A percentile compares a stretch with the other conserved stretches of the same genome.
Evolutionary conservation across 176 grass and related monocot genomes (phyloP).

Genomic region (barley (Hordeum vulgare)): MorexV3_pseudomolecules_assembly NC_058523.1:302605643-302606142

Average conservation of each 20-base stretch:
- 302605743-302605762: constrained; percentile 64
- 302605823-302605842: background rate
- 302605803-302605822: background rate
- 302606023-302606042: background rate
- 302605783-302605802: background rate
- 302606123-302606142: background rate
- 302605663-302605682: background rate
- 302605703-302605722: constrained; percentile 77
- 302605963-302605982: background rate
- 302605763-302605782: constrained; percentile 46
- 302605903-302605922: constrained; percentile 31
- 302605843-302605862: background rate
- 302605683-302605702: constrained; percentile 41
- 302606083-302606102: background rate
- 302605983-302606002: background rate
- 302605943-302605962: constrained; percentile 15
- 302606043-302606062: background rate
- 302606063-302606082: background rate
- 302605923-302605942: constrained; percentile 34
- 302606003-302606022: too few species aligned
- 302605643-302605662: background rate
- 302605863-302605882: constrained; percentile 32
- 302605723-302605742: constrained; percentile 68
- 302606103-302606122: background rate
- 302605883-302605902: constrained; percentile 44